phyloP scores from a whole-genome alignment of 768 basidiomycete species.

The Collybiopsis luxurians region DNA sequence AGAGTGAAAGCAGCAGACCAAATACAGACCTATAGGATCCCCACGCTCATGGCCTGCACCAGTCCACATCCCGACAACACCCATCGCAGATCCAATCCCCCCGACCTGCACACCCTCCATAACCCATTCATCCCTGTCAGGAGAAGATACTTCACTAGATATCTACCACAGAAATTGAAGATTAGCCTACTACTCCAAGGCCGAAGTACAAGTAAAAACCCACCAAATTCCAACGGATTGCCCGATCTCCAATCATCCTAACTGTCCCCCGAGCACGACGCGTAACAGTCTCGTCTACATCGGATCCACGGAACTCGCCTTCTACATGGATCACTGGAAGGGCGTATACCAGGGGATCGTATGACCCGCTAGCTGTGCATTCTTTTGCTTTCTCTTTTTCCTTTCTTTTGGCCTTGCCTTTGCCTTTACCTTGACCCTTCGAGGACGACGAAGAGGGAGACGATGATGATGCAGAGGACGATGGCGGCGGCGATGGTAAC shows the following conservation, averaged over 20 bases:
- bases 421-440: not conserved
- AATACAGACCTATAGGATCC: constrained; percentile 6
- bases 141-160: constrained; percentile 19
- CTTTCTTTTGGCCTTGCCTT: not conserved
- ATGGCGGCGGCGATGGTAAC: constrained; percentile 9
- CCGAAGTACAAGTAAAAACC: constrained; percentile 11
- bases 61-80: constrained; percentile 41
- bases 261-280: constrained; percentile 42
- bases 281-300: constrained; percentile 25
- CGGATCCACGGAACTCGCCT: constrained; percentile 42
- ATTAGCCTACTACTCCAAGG: not conserved
- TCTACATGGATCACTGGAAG: constrained; percentile 50
- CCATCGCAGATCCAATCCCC: constrained; percentile 47
- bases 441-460: constrained; percentile 8
- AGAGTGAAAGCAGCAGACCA: not conserved
- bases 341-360: constrained; percentile 25
- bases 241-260: constrained; percentile 45
- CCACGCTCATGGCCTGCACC: constrained; percentile 5
- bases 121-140: constrained; percentile 41
- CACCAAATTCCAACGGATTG: constrained; percentile 52
- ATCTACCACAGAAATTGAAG: constrained; percentile 19
- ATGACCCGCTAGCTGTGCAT: not conserved
- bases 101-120: constrained; percentile 60
- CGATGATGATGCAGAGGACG: constrained; percentile 15
- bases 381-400: not conserved